Evolutionary conservation across 2,329 filamentous ascomycete species (phyloP), one percentile per base, ranked within the genome.

Genomic region (Ceratocystis variospora): DNA sequence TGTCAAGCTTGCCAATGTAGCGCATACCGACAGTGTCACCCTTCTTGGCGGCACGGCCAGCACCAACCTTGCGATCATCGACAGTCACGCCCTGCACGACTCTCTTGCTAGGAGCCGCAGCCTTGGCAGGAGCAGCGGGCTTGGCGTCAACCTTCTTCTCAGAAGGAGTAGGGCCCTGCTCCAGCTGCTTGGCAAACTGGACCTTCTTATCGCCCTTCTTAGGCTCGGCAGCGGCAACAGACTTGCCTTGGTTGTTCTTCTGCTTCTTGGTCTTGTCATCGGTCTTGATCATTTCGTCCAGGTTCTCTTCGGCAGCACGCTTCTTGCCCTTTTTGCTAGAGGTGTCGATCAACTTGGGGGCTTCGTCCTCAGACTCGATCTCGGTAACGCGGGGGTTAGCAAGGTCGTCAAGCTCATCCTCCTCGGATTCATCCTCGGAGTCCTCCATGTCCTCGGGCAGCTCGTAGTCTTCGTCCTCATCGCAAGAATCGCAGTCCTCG

Each of bases 101-200:
- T 80, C 90, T 94, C 73, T 90, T 82, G 69, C 87, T 85, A 62
- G 86, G 79, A 45, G 83, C 77, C 65, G 76, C 76, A n/a, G 62
- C 28, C 61, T 63, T 59, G 15, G 57, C 63, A 53, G 68, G 66
- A 66, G 70, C 69, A 33, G 61, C 61, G 31, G 50, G 48, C 61
- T 66, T 66, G 72, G 77, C 76, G 85, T 96, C 55, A 28, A 22
- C 17, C 65, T 64, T 67, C 62, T 68, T 68, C 73, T 75, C 74
- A 70, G 89, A 87, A 70, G 87, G 86, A 55, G 91, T 95, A 70
- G 94, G 94, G 68, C 94, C 94, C 78, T 96, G 91, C 81, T 97
- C 94, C 69, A 99, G 90, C 77, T 97, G 92, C 84, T 97, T 96
- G 74, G 94, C 93, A 76, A 99, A 99, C 77, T 96, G 90, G 69